phyloP scores from a whole-genome alignment of 306 rosid genomes.

The Mimosa pudica region DNA sequence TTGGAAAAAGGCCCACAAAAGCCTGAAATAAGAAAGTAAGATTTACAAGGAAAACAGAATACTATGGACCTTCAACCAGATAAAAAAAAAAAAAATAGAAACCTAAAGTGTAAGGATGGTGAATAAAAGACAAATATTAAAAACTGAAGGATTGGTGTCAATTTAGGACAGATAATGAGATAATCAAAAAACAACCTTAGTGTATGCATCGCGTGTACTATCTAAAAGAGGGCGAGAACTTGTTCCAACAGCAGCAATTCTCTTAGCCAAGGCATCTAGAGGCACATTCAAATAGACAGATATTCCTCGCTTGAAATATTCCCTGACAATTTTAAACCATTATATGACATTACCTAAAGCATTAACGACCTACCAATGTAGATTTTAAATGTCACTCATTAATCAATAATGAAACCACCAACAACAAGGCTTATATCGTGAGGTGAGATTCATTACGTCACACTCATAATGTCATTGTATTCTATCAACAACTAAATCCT shows the following conservation, averaged over 20 bases:
- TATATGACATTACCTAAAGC: not conserved
- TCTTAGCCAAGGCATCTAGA: constrained; percentile 38
- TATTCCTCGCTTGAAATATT: constrained; percentile 33
- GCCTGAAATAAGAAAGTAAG: constrained; percentile 23
- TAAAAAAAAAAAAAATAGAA: not conserved
- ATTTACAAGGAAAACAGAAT: not conserved
- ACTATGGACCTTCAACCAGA: not conserved
- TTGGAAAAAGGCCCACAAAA: constrained; percentile 25
- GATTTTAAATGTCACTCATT: not conserved
- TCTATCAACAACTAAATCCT: no score
- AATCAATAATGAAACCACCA: not conserved
- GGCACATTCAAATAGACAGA: constrained; percentile 35
- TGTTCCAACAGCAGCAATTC: constrained; percentile 34
- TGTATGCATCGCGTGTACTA: constrained; percentile 32
- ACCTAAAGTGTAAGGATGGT: not conserved
- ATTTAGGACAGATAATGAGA: not conserved
- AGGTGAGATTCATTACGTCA: no score
- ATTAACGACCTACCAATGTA: not conserved
- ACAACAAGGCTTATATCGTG: not conserved
- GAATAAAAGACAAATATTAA: not conserved
- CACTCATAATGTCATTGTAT: no score
- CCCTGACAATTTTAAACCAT: constrained; percentile 21
- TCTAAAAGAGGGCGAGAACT: constrained; percentile 34
- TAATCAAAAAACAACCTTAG: constrained; percentile 16
- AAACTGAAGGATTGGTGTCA: not conserved